A percentile compares a stretch with the other conserved stretches of the same genome.
phyloP scores from a whole-genome alignment of 31 red algal genomes.

The Porphyra umbilicalis region DNA sequence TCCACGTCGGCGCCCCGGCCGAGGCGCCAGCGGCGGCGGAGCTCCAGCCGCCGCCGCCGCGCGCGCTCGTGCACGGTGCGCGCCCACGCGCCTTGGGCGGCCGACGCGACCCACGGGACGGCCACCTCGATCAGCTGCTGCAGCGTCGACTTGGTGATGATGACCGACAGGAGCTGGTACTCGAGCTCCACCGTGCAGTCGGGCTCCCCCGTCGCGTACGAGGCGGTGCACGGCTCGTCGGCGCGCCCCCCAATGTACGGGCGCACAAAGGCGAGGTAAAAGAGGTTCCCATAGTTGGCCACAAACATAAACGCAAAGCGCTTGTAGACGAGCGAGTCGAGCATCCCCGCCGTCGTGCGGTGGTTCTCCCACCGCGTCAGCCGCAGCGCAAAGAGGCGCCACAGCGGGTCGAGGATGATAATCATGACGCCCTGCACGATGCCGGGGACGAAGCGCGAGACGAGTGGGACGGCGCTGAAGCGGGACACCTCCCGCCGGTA shows the following conservation, averaged over 20 bases:
- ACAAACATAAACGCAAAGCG: slow-evolving; percentile 53
- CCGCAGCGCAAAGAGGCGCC: slow-evolving; percentile 18
- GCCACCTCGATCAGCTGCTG: slow-evolving; percentile 48
- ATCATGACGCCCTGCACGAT: slow-evolving; percentile 31
- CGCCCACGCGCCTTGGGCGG: slow-evolving; percentile 13
- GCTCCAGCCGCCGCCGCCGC: background rate
- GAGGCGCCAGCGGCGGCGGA: no score
- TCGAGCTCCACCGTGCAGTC: slow-evolving; percentile 53
- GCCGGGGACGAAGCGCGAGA: slow-evolving; percentile 30
- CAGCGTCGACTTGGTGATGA: slow-evolving; percentile 55
- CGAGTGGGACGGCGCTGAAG: slow-evolving; percentile 8
- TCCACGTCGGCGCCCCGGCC: background rate
- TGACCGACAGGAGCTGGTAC: slow-evolving; percentile 29
- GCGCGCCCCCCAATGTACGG: slow-evolving; percentile 46
- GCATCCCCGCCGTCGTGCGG: slow-evolving; percentile 20
- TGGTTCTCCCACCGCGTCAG: slow-evolving; percentile 50
- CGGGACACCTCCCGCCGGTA: slow-evolving; percentile 14
- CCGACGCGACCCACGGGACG: slow-evolving; percentile 25
- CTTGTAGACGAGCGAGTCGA: slow-evolving; percentile 39
- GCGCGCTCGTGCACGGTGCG: background rate
- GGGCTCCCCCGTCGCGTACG: slow-evolving; percentile 5
- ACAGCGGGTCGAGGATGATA: slow-evolving; percentile 31
- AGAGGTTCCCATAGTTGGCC: slow-evolving; percentile 41
- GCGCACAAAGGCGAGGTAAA: slow-evolving; percentile 69
- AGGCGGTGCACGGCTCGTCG: slow-evolving; percentile 30